These are phyloP conservation scores for Aureobasidium melanogenum DNA, from an alignment of 2,329 filamentous ascomycete species.

Conservation along the genomic window DNA sequence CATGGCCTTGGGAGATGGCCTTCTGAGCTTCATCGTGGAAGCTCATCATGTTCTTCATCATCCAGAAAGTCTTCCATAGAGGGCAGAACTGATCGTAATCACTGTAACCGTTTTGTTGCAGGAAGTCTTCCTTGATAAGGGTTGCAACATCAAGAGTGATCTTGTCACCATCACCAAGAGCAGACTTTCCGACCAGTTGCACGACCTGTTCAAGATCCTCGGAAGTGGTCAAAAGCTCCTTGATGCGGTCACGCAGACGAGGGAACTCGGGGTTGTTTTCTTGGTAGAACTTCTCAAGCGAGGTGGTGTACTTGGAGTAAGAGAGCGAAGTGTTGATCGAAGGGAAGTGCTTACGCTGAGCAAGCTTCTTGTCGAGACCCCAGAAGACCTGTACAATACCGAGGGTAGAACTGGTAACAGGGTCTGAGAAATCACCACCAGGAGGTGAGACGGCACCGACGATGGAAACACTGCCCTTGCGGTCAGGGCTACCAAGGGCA, in stretches of 20 bases:
- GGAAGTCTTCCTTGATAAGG: conserved; percentile 93
- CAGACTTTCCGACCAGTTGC: conserved; percentile 95
- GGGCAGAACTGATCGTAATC: conserved; percentile 99
- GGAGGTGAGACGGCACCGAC: conserved; percentile 95
- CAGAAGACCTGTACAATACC: conserved; percentile 99
- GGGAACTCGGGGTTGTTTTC: conserved; percentile 93
- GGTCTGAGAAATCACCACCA: conserved; percentile 98
- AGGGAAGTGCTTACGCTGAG: conserved; percentile 97
- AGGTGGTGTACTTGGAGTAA: conserved; percentile 91
- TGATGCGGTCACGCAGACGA: conserved; percentile 82
- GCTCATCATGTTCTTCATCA: conserved; percentile 99
- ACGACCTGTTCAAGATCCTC: conserved; percentile 98
- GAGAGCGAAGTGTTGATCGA: conserved; percentile 92
- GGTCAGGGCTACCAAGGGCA: conserved; percentile 78
- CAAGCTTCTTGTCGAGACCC: conserved; percentile 99
- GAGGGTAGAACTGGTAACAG: conserved; percentile 86
- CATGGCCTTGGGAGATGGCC: conserved; percentile 81
- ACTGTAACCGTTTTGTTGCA: conserved; percentile 98
- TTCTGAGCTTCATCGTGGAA: conserved; percentile 98
- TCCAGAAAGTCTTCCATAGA: conserved; percentile 99
- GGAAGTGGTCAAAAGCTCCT: conserved; percentile 84
- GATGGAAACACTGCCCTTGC: conserved; percentile 89
- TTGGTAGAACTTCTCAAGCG: conserved; percentile 89
- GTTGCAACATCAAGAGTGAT: conserved; percentile 90
- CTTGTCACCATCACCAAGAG: conserved; percentile 93